Evolutionary conservation across 2,329 filamentous ascomycete genomes (phyloP).

Genomic region (Fusarium nanum): DNA sequence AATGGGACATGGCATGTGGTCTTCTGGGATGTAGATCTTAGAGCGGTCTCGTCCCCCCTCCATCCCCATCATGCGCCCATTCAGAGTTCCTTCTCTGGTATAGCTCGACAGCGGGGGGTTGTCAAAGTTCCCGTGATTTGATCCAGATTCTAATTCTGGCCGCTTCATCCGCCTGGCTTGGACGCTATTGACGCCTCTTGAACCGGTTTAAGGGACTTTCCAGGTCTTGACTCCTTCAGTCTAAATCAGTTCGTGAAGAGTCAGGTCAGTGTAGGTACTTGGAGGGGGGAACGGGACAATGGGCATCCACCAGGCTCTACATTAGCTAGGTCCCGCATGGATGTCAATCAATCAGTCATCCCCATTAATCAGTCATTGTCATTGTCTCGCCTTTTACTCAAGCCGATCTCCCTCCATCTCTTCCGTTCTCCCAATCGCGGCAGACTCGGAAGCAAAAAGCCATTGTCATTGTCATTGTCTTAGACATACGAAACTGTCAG

Average conservation of each 20-base stretch:
- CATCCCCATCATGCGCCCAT: conserved; percentile 33
- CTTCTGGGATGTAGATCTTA: conserved; percentile 28
- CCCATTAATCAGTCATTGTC: conserved; percentile 2
- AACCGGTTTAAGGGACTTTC: conserved; percentile 8
- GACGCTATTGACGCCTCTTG: conserved; percentile 26
- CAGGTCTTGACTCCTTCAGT: not conserved
- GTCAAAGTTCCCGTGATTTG: conserved; percentile 35
- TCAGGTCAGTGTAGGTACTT: not conserved
- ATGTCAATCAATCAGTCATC: conserved; percentile 12
- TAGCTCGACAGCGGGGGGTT: conserved; percentile 8
- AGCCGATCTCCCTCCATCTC: conserved; percentile 23
- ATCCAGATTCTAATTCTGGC: conserved; percentile 16
- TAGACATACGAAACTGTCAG: conserved; percentile 11
- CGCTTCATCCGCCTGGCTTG: conserved; percentile 24
- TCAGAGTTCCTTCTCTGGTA: conserved; percentile 7
- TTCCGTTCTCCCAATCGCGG: conserved; percentile 29
- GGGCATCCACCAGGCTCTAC: not conserved
- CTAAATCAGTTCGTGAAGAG: not conserved
- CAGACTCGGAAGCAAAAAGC: conserved; percentile 27
- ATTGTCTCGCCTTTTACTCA: conserved; percentile 1
- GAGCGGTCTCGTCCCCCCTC: conserved; percentile 35
- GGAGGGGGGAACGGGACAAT: not conserved
- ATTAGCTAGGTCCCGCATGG: conserved; percentile 9
- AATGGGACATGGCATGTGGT: conserved; percentile 17
- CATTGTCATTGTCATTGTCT: not conserved